These are phyloP conservation scores for Plasmopara muralis DNA, from an alignment of 352 stramenopile species.

Conservation along the genomic window DNA sequence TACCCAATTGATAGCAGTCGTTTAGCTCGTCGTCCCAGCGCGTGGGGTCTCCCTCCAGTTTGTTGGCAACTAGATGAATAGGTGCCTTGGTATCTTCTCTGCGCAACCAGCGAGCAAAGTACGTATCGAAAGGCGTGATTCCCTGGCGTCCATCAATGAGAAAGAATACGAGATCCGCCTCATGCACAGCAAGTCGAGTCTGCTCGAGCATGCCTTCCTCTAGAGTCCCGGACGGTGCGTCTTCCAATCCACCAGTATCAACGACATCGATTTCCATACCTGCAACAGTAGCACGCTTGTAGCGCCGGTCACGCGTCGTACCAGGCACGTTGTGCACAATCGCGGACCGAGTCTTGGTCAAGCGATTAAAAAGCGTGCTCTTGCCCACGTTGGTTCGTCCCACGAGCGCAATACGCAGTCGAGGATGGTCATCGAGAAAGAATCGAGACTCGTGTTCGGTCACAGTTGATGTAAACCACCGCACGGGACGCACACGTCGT, in stretches of 20 bases:
- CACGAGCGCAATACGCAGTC: conserved; percentile 73
- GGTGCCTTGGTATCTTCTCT: conserved; percentile 49
- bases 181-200: conserved; percentile 64
- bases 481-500: conserved; percentile 14
- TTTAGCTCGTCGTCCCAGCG: conserved; percentile 65
- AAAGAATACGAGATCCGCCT: conserved; percentile 77
- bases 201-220: conserved; percentile 79
- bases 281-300: conserved; percentile 51
- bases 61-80: conserved; percentile 73
- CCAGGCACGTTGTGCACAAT: conserved; percentile 83
- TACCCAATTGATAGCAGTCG: conserved; percentile 70
- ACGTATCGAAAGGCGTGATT: conserved; percentile 69
- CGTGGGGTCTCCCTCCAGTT: conserved; percentile 60
- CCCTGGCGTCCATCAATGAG: conserved; percentile 72
- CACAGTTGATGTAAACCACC: conserved; percentile 12
- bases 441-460: conserved; percentile 1
- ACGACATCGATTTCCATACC: conserved; percentile 78
- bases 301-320: conserved; percentile 72
- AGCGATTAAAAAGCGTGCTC: conserved; percentile 79
- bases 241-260: conserved; percentile 73
- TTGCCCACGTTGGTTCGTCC: conserved; percentile 81
- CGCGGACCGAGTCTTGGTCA: conserved; percentile 66
- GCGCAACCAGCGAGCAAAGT: conserved; percentile 73
- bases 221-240: conserved; percentile 51
- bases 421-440: conserved; percentile 35